Evolutionary conservation across 768 basidiomycete species (phyloP), one percentile per base, ranked within the genome.

Genomic region (Mycena polygramma): DNA sequence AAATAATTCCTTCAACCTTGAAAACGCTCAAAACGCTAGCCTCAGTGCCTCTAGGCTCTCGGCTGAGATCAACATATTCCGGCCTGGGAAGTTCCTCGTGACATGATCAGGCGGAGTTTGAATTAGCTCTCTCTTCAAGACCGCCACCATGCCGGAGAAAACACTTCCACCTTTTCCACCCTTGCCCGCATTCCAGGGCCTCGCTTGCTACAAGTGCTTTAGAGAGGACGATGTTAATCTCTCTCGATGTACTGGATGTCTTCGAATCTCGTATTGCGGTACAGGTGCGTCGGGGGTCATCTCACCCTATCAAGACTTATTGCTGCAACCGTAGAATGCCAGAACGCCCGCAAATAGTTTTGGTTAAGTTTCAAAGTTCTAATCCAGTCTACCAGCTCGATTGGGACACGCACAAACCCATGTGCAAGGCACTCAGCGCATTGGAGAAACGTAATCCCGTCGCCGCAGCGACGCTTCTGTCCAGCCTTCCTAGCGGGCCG

Each of bases 371-470:
- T 7, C 20, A 24, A 36, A 26, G 20, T 60, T 7, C 4, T 52
- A 5, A 52, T 51, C 7, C 60, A 46, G 35, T 35, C 41, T 39
- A 45, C n/a, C n/a, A 68, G 60, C 14, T 35, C 5, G 65, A 71
- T 55, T 71, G 70, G 70, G 62, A 62, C n/a, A 2, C 17, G 14
- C 70, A 71, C 53, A 71, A 71, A 17, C 61, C 65, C 9, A 57
- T 71, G 30, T 71, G 70, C 59, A 62, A 63, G 49, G 65, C 60
- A 7, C 30, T 63, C n/a, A 52, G 65, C 24, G 22, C 45, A 2
- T 37, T 71, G 45, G 53, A 63, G 53, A 71, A 57, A 43, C 57
- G 54, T 35, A 63, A 63, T 35, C 58, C 54, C 11, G 22, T 20
- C 15, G 53, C 53, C 5, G 13, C 60, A 6, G 39, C 54, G 53